Evolutionary conservation across 768 basidiomycete species (phyloP).

Genomic region (Suillus hirtellus): DNA sequence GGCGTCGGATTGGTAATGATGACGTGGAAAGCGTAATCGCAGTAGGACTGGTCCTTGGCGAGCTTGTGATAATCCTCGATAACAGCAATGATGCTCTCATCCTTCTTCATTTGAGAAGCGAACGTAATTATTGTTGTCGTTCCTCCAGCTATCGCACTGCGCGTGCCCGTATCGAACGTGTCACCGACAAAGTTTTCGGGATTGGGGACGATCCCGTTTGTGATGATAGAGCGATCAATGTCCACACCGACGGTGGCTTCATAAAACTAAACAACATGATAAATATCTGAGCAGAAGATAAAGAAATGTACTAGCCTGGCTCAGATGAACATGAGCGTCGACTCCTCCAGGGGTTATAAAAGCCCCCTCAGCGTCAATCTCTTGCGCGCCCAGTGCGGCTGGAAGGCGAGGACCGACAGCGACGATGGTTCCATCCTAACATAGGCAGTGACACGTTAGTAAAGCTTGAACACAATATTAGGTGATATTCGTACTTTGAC

Average conservation of each 20-base stretch:
- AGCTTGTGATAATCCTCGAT: slow-evolving; percentile 36
- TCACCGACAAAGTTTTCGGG: slow-evolving; percentile 26
- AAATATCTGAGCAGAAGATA: not conserved
- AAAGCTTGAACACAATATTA: not conserved
- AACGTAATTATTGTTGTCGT: slow-evolving; percentile 39
- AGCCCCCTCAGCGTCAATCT: slow-evolving; percentile 38
- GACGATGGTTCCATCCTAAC: slow-evolving; percentile 30
- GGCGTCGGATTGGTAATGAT: slow-evolving; percentile 37
- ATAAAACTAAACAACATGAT: slow-evolving; percentile 5
- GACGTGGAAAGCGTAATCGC: slow-evolving; percentile 36
- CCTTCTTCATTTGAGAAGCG: slow-evolving; percentile 30
- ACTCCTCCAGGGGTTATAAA: slow-evolving; percentile 38
- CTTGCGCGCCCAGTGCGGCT: slow-evolving; percentile 21
- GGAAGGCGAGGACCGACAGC: slow-evolving; percentile 23
- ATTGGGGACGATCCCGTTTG: slow-evolving; percentile 12
- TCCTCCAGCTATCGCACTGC: slow-evolving; percentile 34
- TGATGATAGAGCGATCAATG: slow-evolving; percentile 9
- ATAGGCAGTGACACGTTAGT: not conserved
- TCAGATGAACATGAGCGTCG: slow-evolving; percentile 39
- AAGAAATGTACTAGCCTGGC: slow-evolving; percentile 20
- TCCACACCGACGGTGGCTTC: slow-evolving; percentile 11
- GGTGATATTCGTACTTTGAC: slow-evolving; percentile 19
- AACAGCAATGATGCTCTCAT: slow-evolving; percentile 24
- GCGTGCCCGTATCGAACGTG: slow-evolving; percentile 33
- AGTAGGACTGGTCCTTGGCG: slow-evolving; percentile 29